Evolutionary conservation across 2,329 filamentous ascomycete species (phyloP).

Genomic region (Ceratocystis variospora): DNA sequence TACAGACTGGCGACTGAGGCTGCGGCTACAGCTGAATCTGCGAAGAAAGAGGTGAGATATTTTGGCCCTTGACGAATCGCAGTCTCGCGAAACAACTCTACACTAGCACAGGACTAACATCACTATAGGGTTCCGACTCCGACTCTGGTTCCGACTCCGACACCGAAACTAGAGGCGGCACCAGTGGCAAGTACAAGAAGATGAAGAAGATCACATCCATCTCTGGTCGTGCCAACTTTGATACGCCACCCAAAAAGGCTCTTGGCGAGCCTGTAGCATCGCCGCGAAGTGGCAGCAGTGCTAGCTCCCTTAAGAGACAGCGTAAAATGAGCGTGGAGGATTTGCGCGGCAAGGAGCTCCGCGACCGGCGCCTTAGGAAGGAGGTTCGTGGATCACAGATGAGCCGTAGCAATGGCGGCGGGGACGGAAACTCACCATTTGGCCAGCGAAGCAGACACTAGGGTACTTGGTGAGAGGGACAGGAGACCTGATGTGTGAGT

Average conservation of each 20-base stretch:
- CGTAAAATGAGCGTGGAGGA: constrained; percentile 8
- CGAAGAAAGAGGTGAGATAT: constrained; percentile 24
- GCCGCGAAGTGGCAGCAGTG: constrained; percentile 12
- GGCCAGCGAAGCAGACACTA: constrained; percentile 3
- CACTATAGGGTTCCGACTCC: constrained; percentile 18
- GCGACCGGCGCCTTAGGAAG: constrained; percentile 48
- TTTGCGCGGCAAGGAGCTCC: constrained; percentile 32
- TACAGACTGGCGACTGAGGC: constrained; percentile 22
- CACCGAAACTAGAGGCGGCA: constrained; percentile 4
- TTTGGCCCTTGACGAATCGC: not conserved
- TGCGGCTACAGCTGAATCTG: not conserved
- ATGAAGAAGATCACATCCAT: constrained; percentile 17
- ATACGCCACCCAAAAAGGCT: constrained; percentile 4
- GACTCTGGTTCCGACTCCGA: constrained; percentile 14
- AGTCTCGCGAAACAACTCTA: not conserved
- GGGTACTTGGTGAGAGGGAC: not conserved
- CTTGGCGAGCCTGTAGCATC: constrained; percentile 17
- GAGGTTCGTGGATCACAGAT: constrained; percentile 32
- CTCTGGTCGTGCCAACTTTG: constrained; percentile 13
- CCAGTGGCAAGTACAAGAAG: constrained; percentile 14
- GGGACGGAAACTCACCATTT: constrained; percentile 11
- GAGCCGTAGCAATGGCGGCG: constrained; percentile 10
- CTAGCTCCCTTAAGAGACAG: constrained; percentile 8
- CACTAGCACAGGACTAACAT: not conserved
- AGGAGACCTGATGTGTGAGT: not conserved